Base-by-base conservation (phyloP, 495 filamentous ascomycete genomes). In the Penicillium lagena region DNA sequence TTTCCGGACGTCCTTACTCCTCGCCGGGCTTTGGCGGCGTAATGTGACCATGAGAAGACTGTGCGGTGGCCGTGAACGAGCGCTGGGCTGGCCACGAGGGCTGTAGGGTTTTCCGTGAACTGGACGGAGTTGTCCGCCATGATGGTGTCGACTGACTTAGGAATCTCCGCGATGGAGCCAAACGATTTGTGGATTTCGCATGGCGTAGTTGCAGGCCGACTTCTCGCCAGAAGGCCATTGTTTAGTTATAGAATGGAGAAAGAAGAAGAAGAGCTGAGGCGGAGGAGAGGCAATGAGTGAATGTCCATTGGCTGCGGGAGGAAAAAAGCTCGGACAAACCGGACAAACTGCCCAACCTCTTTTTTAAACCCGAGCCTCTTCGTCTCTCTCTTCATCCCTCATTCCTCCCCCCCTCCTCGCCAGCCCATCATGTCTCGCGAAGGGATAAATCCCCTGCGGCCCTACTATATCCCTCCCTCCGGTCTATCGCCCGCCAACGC, bases 401-500 rank as follows among this genome's bases (percentile, higher is more conserved):
- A 22, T 22, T 22, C 4, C 4, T 0, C 22, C 22, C 39, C 44
- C 31, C 35, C 45, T 36, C 28, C 31, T 39, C 40, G 41, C 37
- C 35, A 75, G 6, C 22, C 67, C 68, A 60, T 65, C 44, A 47
- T 71, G 30, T 67, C 70, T 52, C 66, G 67, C 56, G 76, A 79
- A 53, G 81, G 79, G 51, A 85, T 86, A 44, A 97, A 98, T 66
- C 93, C 93, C 45, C 75, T 97, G 37, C 78, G 93, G 48, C 93
- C 93, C 1, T 98, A 98, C 67, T 96, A 98, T 67, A 81, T 89
- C 51, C 90, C 91, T 14, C 89, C 90, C 5, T 79, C 87, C 3
- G 58, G 58, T 3, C 39, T 61, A 13, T 59, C 58, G 34, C 58
- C 58, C 9, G 37, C 60, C 22, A 58, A 64, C 52, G 54, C 48